Evolutionary conservation across 2,329 filamentous ascomycete genomes (phyloP).

Genomic region (Neonectria hederae): DNA sequence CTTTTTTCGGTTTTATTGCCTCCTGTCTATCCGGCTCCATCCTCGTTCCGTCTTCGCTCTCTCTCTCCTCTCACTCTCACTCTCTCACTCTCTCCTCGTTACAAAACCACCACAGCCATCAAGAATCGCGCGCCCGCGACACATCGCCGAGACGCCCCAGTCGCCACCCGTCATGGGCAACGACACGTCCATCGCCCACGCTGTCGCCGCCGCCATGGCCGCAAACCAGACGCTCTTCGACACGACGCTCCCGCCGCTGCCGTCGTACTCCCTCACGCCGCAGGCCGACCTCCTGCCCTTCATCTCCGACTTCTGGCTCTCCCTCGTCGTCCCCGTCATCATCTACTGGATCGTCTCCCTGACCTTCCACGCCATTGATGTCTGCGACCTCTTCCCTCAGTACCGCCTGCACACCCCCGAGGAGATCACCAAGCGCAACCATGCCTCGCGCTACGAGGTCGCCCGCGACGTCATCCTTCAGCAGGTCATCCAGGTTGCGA

Average conservation of each 20-base stretch:
- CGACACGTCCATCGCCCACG: constrained; percentile 44
- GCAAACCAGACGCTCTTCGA: constrained; percentile 65
- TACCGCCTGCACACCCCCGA: constrained; percentile 96
- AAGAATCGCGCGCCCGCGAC: background rate
- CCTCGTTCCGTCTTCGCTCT: constrained; percentile 1
- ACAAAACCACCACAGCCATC: constrained; percentile 12
- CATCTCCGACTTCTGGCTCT: constrained; percentile 83
- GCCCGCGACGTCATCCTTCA: constrained; percentile 91
- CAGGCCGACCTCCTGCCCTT: constrained; percentile 78
- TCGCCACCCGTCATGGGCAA: constrained; percentile 51
- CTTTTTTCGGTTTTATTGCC: background rate
- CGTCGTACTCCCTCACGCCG: constrained; percentile 77
- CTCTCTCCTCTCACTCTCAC: constrained; percentile 17
- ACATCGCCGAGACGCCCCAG: background rate
- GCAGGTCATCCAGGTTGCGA: constrained; percentile 85
- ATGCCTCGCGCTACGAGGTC: constrained; percentile 84
- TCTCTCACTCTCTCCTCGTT: constrained; percentile 23
- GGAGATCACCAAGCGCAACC: constrained; percentile 87
- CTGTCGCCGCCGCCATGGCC: constrained; percentile 53
- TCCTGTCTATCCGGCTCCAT: background rate
- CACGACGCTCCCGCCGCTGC: constrained; percentile 78
- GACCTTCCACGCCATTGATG: constrained; percentile 88
- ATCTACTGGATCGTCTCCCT: constrained; percentile 90
- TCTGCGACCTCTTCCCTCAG: constrained; percentile 84
- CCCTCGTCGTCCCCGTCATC: constrained; percentile 78